Evolutionary conservation across 23 red algal genomes (phyloP), one percentile per base, ranked within the genome.

Genomic region (Chondrus crispus): DNA sequence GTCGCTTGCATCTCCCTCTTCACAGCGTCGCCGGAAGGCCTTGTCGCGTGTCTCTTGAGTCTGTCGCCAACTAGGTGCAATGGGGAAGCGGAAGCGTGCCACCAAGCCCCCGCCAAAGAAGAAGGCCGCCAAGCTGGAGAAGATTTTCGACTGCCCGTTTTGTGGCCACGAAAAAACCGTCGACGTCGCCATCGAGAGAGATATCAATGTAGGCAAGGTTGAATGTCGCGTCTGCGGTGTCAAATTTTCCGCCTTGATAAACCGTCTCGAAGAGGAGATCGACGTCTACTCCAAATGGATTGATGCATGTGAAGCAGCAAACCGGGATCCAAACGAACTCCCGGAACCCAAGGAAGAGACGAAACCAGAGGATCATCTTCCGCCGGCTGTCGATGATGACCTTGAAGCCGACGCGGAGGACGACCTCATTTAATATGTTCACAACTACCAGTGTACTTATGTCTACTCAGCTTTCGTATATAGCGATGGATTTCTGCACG

Each of bases 271-370:
- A 26, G 89, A 74, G 20, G 89, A 69, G 35, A 76, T 92, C 7
- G 89, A 92, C 89, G 77, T 92, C 3, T 92, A 92, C 22, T 74
- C 72, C 43, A 92, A 92, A 32, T 92, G 89, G 89, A 92, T 92
- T 37, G 89, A 92, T 77, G 89, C 79, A 32, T 84, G 77, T 46
- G 89, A 92, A 57, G 79, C 62, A 2, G 89, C 76, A 16, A 92
- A 84, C 42, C 48, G 43, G 12, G 82, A 41, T 86, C 12, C 50
- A 41, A 48, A 46, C 29, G 63, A 55, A 30, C 46, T 10, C 2
- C 14, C 50, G 66, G 43, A 5, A n/a, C 60, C 13, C 3, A 37
- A 9, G 18, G 62, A 46, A n/a, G 66, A 87, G 40, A 44, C 30
- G 8, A 40, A 12, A 5, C 26, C n/a, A 20, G 51, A 30, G 6